Base-by-base conservation (phyloP, 2,329 filamentous ascomycete genomes). In the Ascochyta koolunga region DNA sequence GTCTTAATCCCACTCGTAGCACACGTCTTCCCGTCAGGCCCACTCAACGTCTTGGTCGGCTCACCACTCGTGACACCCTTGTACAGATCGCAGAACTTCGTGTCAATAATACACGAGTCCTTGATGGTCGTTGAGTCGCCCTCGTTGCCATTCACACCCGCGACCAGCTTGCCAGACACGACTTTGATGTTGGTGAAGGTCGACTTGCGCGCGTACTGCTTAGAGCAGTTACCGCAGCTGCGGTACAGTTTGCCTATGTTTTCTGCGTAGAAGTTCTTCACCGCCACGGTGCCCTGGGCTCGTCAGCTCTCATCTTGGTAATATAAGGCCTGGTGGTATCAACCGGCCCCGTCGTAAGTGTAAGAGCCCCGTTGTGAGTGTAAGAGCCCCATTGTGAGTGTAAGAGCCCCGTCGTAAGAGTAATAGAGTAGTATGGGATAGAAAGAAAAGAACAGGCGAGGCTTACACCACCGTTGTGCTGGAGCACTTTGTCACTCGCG, bases 211-310 rank as follows among this genome's bases (percentile, higher is more conserved):
- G 62, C 67, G 45, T 64, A 62, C 54, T 70, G 67, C 35, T 60
- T 65, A 13, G 43, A 51, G 50, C 67, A 70, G 58, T 70, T 71
- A 8, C 70, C 70, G 40, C 68, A 71, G 31, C 31, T 33, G 50
- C 70, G 56, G 61, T 71, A 68, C 16, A 73, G 19, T 59, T 73
- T 73, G 43, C 70, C 70, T 18, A 67, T 54, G 50, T 67, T 58
- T 46, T 67, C 42, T 21, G 55, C 64, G 42, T 58, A 69, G 63
- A 72, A 73, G 60, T 69, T 66, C 48, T 67, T 67, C 31, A 73
- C 60, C 9, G 60, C 55, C 15, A 73, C 63, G n/a, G 65, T 70
- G 19, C 70, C 70, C 18, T 50, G 19, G 3, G 16, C 4, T 1
- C 4, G 10, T 48, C 29, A 48, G 37, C 41, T 13, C 11, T 13